phyloP scores from a whole-genome alignment of 2,329 filamentous ascomycete species.

The Coniella lustricola region DNA sequence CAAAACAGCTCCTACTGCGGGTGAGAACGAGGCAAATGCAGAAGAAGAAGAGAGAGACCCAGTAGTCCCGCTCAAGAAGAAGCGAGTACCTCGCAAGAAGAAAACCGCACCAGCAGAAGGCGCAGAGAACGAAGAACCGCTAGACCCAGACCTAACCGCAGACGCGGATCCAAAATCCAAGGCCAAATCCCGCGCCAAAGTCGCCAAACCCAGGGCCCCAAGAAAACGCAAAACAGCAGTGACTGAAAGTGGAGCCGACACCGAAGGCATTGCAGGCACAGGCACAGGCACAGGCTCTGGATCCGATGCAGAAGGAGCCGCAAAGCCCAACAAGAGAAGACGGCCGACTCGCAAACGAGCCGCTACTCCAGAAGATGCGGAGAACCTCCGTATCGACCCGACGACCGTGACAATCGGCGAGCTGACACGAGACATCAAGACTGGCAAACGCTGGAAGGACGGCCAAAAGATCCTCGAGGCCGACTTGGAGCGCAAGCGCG shows the following conservation, averaged over 20 bases:
- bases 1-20: slow-evolving; percentile 10
- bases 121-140: slow-evolving; percentile 7
- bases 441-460: slow-evolving; percentile 46
- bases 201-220: slow-evolving; percentile 16
- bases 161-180: no score
- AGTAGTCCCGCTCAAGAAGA: slow-evolving; percentile 18
- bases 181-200: not conserved
- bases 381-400: slow-evolving; percentile 56
- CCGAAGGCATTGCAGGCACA: no score
- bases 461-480: slow-evolving; percentile 63
- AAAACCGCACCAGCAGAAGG: slow-evolving; percentile 11
- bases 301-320: slow-evolving; percentile 3
- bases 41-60: slow-evolving; percentile 8
- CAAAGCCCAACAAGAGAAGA: slow-evolving; percentile 19
- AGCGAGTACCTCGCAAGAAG: slow-evolving; percentile 16
- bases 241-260: not conserved
- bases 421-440: slow-evolving; percentile 60
- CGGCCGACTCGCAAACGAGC: slow-evolving; percentile 34
- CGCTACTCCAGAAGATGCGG: slow-evolving; percentile 56
- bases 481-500: slow-evolving; percentile 60
- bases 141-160: slow-evolving; percentile 14
- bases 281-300: not conserved
- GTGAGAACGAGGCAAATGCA: slow-evolving; percentile 14
- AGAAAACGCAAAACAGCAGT: slow-evolving; percentile 13
- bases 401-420: slow-evolving; percentile 65